These are phyloP conservation scores for Syzygium syzygioides DNA, from an alignment of 441 rosid genomes.

Conservation along the genomic window DNA sequence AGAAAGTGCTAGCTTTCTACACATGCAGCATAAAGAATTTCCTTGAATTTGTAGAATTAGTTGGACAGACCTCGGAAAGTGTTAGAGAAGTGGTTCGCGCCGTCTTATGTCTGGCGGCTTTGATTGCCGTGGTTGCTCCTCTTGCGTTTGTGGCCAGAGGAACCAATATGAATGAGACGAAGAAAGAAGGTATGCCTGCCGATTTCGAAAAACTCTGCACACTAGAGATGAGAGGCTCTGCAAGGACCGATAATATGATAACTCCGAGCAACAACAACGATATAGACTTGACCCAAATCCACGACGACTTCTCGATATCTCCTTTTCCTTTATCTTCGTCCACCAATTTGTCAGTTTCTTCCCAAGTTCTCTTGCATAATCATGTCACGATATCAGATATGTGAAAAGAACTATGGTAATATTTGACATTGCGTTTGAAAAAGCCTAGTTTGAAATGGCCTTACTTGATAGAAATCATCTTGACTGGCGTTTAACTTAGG, in stretches of 20 bases:
- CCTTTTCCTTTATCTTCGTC: not conserved
- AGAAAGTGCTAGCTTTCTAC: not conserved
- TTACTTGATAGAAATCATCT: conserved; percentile 17
- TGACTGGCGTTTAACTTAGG: not conserved
- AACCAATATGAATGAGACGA: conserved; percentile 34
- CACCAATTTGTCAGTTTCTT: conserved; percentile 13
- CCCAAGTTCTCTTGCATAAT: conserved; percentile 8
- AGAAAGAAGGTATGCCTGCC: conserved; percentile 38
- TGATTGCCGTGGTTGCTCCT: conserved; percentile 30
- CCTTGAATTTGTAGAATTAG: not conserved
- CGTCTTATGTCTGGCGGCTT: conserved; percentile 35
- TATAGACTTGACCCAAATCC: conserved; percentile 7
- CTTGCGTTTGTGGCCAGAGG: conserved; percentile 46
- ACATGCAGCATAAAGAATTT: not conserved
- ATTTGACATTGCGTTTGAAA: not conserved
- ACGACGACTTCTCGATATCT: not conserved
- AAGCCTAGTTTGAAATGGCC: not conserved
- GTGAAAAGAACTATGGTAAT: not conserved
- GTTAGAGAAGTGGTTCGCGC: conserved; percentile 32
- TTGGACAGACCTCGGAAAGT: conserved; percentile 37
- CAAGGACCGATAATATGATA: not conserved
- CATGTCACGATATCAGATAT: not conserved
- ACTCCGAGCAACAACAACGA: not conserved
- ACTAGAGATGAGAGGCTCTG: conserved; percentile 7
- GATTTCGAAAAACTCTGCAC: conserved; percentile 30